A percentile compares a stretch with the other conserved stretches of the same genome.
These are phyloP conservation scores for Halophytophthora polymorphica DNA, from an alignment of 352 stramenopile species.

Conservation along the genomic window DNA sequence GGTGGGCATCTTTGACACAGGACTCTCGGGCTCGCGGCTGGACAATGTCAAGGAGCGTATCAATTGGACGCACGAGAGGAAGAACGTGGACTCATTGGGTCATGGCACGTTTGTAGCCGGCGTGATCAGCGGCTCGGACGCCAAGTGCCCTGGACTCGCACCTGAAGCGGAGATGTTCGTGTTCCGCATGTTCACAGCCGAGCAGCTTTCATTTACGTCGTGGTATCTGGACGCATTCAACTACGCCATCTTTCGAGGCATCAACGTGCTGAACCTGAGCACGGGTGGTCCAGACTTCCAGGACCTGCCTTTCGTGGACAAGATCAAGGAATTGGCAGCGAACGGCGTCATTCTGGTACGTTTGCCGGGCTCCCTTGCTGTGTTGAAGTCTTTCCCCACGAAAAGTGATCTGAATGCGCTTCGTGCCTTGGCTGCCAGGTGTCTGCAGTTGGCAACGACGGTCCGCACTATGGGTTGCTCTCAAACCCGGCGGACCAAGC, in stretches of 20 bases:
- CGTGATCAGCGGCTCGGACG: conserved; percentile 56
- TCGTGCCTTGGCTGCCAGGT: conserved; percentile 27
- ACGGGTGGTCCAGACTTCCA: conserved; percentile 82
- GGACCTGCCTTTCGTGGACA: conserved; percentile 88
- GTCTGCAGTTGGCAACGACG: conserved; percentile 82
- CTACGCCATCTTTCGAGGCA: conserved; percentile 71
- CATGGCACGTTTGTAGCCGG: conserved; percentile 87
- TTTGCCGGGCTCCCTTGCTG: background rate
- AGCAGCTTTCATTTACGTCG: conserved; percentile 86
- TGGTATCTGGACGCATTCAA: conserved; percentile 92
- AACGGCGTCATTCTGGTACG: conserved; percentile 77
- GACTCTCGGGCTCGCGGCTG: conserved; percentile 47
- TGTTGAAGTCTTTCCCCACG: background rate
- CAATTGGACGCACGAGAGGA: conserved; percentile 87
- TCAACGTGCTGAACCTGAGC: conserved; percentile 87
- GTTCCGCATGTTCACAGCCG: conserved; percentile 85
- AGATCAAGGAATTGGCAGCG: conserved; percentile 76
- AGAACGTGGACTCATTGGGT: conserved; percentile 66
- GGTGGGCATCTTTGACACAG: conserved; percentile 87
- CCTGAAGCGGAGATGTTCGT: conserved; percentile 74
- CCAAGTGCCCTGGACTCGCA: conserved; percentile 71
- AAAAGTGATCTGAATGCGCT: conserved; percentile 1
- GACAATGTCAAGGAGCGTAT: conserved; percentile 71
- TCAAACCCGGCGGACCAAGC: conserved; percentile 86
- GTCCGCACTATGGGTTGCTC: conserved; percentile 78